Evolutionary conservation across 2,329 filamentous ascomycete species (phyloP), one percentile per base, ranked within the genome.

Genomic region (Trichocomaceae sp.): DNA sequence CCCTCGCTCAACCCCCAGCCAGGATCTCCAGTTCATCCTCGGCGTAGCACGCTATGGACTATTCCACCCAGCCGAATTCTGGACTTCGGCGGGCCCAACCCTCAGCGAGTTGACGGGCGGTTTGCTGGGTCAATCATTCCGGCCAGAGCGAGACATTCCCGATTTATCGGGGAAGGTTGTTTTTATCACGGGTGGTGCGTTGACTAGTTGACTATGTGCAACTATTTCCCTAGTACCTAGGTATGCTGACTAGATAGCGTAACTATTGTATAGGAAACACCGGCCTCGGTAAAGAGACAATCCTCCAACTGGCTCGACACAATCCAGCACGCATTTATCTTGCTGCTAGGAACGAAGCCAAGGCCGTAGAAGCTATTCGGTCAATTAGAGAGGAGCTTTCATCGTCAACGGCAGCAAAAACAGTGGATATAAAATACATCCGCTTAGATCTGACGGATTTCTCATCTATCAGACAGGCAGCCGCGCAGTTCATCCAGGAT

Each of bases 271-370:
- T 47, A 75, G 75, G 76, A 26, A 78, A 77, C 58, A 61, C 66
- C 23, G 76, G 76, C 8, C 67, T 77, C 23, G 77, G 77, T 33
- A 72, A 71, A 63, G 72, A 77, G 59, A 75, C 76, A 7, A 64
- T 79, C 44, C 62, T 73, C 35, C 71, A 76, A 51, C 70, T 81
- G 44, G 75, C 75, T n/a, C 70, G 69, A 55, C 80, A 82, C 62
- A 64, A 70, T 7, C 79, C 81, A 1, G 67, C 69, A 0, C 75
- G 79, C 54, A 77, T 83, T 57, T 83, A 79, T 67, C 74, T 84
- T 56, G 78, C 74, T 13, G 79, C 78, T 2, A 76, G 80, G 46
- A 77, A 70, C 19, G 67, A 67, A 49, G 59, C 64, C 42, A 69
- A 74, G 46, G 74, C 74, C 10, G 74, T 70, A 19, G 69, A 73